Percentiles rank a stretch among this genome's conserved stretches.
phyloP scores from a whole-genome alignment of 345 rosid species.

The Triadica sebifera region DNA sequence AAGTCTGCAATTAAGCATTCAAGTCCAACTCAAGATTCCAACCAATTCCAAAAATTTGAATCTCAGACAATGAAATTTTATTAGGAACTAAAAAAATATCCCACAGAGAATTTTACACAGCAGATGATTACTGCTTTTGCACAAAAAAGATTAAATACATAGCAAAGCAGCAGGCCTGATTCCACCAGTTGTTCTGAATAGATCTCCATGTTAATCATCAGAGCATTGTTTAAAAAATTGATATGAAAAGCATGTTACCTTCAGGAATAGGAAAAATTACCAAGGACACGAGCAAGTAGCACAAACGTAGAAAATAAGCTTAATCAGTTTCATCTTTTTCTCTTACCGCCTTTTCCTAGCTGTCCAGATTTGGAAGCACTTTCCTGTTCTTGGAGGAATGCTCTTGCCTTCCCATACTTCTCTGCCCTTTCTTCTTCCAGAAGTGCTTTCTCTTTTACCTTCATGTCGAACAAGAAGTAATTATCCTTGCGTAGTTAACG shows the following conservation, averaged over 20 bases:
- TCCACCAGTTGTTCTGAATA: not conserved
- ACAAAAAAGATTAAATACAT: conserved; percentile 2
- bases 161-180: not conserved
- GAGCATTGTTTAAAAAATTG: not conserved
- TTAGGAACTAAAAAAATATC: not conserved
- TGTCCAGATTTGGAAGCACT: conserved; percentile 87
- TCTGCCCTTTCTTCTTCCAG: conserved; percentile 61
- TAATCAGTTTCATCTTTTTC: conserved; percentile 35
- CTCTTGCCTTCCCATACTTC: conserved; percentile 61
- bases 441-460: conserved; percentile 54
- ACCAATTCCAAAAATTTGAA: not conserved
- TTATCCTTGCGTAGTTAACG: conserved; percentile 90
- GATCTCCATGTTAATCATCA: too few relatives aligned
- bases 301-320: not conserved
- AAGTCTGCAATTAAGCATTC: not conserved
- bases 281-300: not conserved
- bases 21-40: not conserved
- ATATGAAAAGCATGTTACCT: not conserved
- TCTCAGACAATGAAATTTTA: not conserved
- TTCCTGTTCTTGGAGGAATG: conserved; percentile 93
- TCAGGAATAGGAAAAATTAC: not conserved
- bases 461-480: conserved; percentile 46
- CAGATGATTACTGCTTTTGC: not conserved
- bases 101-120: not conserved
- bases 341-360: conserved; percentile 70